Base-by-base conservation (phyloP, 2,329 filamentous ascomycete species). In the Didymella pinodella region DNA sequence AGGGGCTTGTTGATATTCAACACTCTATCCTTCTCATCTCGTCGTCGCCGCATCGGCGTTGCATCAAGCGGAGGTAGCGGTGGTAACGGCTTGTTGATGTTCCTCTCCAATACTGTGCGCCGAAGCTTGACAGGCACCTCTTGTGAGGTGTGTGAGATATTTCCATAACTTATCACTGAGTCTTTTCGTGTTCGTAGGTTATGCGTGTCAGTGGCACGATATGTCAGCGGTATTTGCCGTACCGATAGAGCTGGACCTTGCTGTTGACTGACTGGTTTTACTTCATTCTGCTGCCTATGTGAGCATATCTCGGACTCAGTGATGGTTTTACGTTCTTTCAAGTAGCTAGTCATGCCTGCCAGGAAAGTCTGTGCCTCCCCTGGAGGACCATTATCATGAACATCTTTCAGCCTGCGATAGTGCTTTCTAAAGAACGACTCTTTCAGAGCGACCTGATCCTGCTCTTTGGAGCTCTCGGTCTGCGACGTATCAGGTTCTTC, bases 301-400 rank as follows among this genome's bases (percentile, higher is more conserved):
- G 40, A 8, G 29, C 22, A 50, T 28, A 54, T 43, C 20, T 59
- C 56, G 16, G 26, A 29, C 4, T 50, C 47, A 16, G 18, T 32
- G 7, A 14, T 31, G 11, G 16, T 49, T 26, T 59, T 29, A 11
- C 54, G 62, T 45, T 53, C 58, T 18, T 63, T 65, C 2, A 62
- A 57, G 32, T 47, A 45, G 32, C 43, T 46, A 47, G 60, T 61
- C 7, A 69, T 60, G 12, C 57, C 59, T 45, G 53, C 58, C 68
- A 67, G 70, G 14, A 70, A 43, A 18, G 67, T 57, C 25, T 72
- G 65, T 4, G 66, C 66, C 62, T 75, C 72, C n/a, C 69, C 69
- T 50, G 67, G 36, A 14, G 69, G 70, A 0, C 70, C 68, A 18
- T 48, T 31, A 11, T 58, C 26, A 41, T 73, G 73, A 22, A 73